phyloP scores from a whole-genome alignment of 2,329 filamentous ascomycete genomes.

The Phialophora chinensis region DNA sequence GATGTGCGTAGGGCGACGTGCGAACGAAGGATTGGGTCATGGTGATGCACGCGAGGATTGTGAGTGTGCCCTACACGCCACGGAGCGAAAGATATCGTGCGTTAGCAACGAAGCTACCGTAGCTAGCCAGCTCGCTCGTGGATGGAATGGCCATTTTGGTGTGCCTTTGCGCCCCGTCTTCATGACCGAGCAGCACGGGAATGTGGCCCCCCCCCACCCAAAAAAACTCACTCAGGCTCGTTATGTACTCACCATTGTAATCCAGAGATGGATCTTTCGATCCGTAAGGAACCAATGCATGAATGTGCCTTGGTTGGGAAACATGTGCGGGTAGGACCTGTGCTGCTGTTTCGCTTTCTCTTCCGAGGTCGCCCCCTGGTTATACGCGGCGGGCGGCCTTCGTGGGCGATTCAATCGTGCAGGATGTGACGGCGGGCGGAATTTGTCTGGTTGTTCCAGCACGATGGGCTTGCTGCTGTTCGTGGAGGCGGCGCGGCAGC shows the following conservation, averaged over 20 bases:
- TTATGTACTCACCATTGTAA: conserved; percentile 72
- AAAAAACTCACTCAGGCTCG: not conserved
- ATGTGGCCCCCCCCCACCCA: too few relatives aligned
- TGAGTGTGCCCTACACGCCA: conserved; percentile 53
- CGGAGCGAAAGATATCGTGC: not conserved
- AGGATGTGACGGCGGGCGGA: conserved; percentile 90
- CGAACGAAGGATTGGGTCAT: conserved; percentile 44
- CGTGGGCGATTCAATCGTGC: conserved; percentile 66
- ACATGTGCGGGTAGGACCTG: conserved; percentile 84
- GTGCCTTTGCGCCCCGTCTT: not conserved
- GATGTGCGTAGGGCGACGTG: conserved; percentile 76
- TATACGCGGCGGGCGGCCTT: conserved; percentile 63
- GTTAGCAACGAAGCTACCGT: not conserved
- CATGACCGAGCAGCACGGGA: not conserved
- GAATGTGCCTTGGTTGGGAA: conserved; percentile 81
- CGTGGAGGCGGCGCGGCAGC: conserved; percentile 25
- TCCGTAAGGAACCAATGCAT: conserved; percentile 85
- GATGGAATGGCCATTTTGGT: not conserved
- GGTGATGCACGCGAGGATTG: conserved; percentile 41
- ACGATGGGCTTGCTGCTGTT: conserved; percentile 63
- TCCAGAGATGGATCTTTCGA: conserved; percentile 75
- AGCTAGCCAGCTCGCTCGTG: not conserved
- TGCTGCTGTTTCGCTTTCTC: conserved; percentile 70
- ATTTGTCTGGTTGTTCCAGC: conserved; percentile 85
- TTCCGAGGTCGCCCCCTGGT: conserved; percentile 55